Evolutionary conservation across 352 stramenopile species (phyloP), one percentile per base, ranked within the genome.

Genomic region (Pythium aphanidermatum): DNA sequence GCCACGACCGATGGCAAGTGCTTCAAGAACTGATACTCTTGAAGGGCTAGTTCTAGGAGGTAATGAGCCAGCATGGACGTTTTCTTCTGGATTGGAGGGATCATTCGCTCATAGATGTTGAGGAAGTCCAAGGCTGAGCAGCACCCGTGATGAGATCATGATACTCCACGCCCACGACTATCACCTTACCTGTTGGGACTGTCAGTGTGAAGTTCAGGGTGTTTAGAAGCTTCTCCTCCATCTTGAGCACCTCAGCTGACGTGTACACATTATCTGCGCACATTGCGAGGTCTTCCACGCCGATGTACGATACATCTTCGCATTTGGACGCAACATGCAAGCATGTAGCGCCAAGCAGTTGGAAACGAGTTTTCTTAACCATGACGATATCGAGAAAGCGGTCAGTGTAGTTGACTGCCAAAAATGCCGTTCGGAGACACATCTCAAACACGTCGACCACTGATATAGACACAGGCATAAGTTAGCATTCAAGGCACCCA

Each of bases 391-490:
- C 79, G 35, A 95, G 41, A 45, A 88, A 96, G 4, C 84, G 70
- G 41, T 96, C 86, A 3, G 83, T 95, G 63, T 95, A 95, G 56
- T 92, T 92, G 7, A 96, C 80, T n/a, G 84, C 84, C 17, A 96
- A 58, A 46, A 95, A 96, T 10, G 83, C 85, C 20, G 81, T 95
- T 20, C 86, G 71, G 5, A 95, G 57, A 53, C 81, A 95, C 86
- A 96, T 96, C 47, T 96, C 86, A 43, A 96, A 96, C 24, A 95
- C 85, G 51, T 96, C 86, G 29, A 96, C 86, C 23, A 96, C 86
- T 89, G 3, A 34, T 20, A 12, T 32, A 11, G 27, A 28, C 7
- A 60, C 31, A 9, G 7, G 14, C 2, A n/a, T n/a, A n/a, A n/a
- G n/a, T n/a, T n/a, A n/a, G n/a, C n/a, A n/a, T n/a, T n/a, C n/a